Conservation (phyloP, 1,284 basidiomycete genomes). For the Heterobasidion occidentale region DNA sequence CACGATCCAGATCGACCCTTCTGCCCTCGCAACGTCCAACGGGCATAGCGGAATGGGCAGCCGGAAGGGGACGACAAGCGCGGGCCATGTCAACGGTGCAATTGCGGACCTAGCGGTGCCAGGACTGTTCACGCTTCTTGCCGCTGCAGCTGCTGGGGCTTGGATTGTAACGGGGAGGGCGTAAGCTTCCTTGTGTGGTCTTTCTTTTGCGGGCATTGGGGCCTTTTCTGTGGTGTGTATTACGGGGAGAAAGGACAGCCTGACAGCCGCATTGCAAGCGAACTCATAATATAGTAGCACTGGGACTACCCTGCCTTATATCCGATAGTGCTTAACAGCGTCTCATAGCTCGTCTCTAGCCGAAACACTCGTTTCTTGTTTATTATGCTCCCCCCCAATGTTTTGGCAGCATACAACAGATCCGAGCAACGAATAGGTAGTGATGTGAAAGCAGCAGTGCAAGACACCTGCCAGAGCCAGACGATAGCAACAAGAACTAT, state of each 20-base stretch:
- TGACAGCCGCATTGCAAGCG: no score
- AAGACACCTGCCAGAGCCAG: neutral
- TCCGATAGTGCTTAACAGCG: no score
- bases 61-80: conserved; percentile 4
- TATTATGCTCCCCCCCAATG: no score
- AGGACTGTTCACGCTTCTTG: neutral
- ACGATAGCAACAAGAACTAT: neutral
- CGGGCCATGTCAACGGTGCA: neutral
- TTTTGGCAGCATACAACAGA: no score
- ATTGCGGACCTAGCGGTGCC: neutral
- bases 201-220: neutral
- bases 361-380: no score
- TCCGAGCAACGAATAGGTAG: neutral
- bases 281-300: no score
- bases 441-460: neutral
- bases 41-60: conserved; percentile 16
- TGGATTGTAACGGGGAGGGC: neutral
- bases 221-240: neutral
- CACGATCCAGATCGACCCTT: conserved; percentile 33
- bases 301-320: no score
- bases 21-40: conserved; percentile 17
- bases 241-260: no score
- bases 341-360: no score
- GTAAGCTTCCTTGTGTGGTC: neutral
- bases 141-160: neutral